Conservation (phyloP, 257 asterid species). For the Fraxinus quadrangulata region DNA sequence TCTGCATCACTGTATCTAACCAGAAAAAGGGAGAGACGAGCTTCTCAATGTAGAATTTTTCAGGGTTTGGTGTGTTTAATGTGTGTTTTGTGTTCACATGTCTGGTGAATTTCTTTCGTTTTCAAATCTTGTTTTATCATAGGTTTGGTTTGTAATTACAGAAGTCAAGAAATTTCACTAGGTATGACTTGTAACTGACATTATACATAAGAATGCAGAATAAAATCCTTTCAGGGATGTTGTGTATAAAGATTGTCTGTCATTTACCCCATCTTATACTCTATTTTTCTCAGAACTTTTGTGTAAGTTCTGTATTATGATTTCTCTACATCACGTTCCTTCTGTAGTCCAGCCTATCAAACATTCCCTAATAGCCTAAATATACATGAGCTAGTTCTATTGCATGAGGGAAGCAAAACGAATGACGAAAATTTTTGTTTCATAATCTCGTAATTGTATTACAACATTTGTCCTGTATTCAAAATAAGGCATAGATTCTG, state of each 20-base stretch:
- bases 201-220: background rate
- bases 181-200: background rate
- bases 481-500: too few relatives aligned
- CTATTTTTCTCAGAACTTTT: background rate
- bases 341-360: background rate
- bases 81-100: constrained; percentile 24
- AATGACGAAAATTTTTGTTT: background rate
- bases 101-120: constrained; percentile 15
- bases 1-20: constrained; percentile 25
- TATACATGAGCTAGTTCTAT: too few relatives aligned
- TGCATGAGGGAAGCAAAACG: background rate
- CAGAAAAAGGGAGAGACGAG: constrained; percentile 2
- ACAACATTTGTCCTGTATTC: background rate
- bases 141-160: constrained; percentile 39
- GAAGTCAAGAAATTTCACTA: background rate
- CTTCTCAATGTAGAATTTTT: constrained; percentile 14
- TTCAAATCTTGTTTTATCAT: constrained; percentile 27
- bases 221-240: background rate
- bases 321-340: background rate
- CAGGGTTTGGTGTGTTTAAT: constrained; percentile 27
- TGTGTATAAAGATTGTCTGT: too few relatives aligned
- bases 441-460: background rate
- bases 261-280: background rate
- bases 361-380: background rate
- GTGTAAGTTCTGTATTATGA: background rate